Evolutionary conservation across 129 eudicot species (phyloP), one percentile per base, ranked within the genome.

Genomic region (Lonicera japonica): DNA sequence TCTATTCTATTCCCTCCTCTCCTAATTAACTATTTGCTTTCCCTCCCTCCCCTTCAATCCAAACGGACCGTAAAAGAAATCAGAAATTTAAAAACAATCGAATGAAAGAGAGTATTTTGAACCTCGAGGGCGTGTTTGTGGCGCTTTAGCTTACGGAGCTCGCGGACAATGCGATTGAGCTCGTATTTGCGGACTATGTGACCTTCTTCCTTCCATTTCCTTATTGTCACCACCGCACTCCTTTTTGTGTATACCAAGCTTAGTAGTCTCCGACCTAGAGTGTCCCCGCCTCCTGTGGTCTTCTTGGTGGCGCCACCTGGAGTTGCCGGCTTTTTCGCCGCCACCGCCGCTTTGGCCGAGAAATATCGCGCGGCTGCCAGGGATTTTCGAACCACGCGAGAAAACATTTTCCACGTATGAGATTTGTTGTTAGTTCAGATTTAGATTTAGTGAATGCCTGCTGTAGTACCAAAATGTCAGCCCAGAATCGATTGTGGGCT

Each of bases 51-150:
- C n/a, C n/a, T n/a, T n/a, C n/a, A n/a, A n/a, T n/a, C n/a, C n/a
- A n/a, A n/a, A n/a, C n/a, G n/a, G n/a, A n/a, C n/a, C n/a, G n/a
- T n/a, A n/a, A n/a, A n/a, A n/a, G n/a, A n/a, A n/a, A n/a, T n/a
- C n/a, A 29, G 36, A 29, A 6, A 29, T 29, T 29, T 29, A 6
- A 29, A 29, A 1, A 29, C 4, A 6, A 29, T 2, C 2, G 36
- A 6, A 6, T 29, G 36, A 29, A 29, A 29, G 36, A 29, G 36
- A 29, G 6, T n/a, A n/a, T n/a, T n/a, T n/a, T 2, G 36, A 29
- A 90, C 97, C 97, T 91, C 90, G 39, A 91, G 96, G 14, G 96
- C 97, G 60, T 87, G 96, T 54, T 87, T 87, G 62, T 72, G 82
- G 1, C 94, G 90, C 50, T 69, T 77, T 0, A 72, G 84, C 61